These are phyloP conservation scores for Fusarium algeriense DNA, from an alignment of 2,329 filamentous ascomycete species.

Conservation along the genomic window DNA sequence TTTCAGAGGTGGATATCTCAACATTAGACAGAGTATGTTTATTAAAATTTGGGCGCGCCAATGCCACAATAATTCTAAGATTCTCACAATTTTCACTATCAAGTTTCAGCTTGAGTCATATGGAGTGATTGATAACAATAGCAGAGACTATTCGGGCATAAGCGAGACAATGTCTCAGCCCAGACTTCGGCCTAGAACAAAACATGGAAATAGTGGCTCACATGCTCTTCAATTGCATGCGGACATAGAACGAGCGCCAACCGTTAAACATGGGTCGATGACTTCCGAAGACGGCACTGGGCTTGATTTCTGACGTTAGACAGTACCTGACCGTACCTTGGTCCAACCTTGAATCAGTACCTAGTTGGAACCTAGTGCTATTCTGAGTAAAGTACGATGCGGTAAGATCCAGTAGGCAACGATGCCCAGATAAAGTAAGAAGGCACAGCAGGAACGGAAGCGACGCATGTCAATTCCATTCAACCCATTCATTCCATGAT, in stretches of 20 bases:
- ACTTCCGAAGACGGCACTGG: constrained; percentile 39
- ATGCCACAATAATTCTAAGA: not conserved
- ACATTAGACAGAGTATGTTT: not conserved
- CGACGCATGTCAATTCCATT: constrained; percentile 19
- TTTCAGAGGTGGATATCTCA: constrained; percentile 25
- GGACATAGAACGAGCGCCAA: constrained; percentile 14
- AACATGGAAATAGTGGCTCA: constrained; percentile 21
- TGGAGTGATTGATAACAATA: not conserved
- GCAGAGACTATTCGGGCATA: constrained; percentile 9
- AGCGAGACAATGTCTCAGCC: constrained; percentile 24
- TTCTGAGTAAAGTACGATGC: constrained; percentile 25
- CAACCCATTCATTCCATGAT: constrained; percentile 5
- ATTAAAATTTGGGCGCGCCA: not conserved
- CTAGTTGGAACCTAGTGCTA: constrained; percentile 1
- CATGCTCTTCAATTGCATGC: constrained; percentile 23
- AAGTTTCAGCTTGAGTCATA: not conserved
- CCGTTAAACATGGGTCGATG: constrained; percentile 25
- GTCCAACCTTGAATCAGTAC: not conserved
- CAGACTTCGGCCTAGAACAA: constrained; percentile 11
- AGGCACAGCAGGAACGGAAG: constrained; percentile 27
- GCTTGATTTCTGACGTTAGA: constrained; percentile 28
- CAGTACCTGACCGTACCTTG: constrained; percentile 24
- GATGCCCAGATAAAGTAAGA: constrained; percentile 9
- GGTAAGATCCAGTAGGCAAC: constrained; percentile 21
- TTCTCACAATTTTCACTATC: not conserved